Evolutionary conservation across 352 stramenopile species (phyloP).

Genomic region (Phytophthora aleatoria): DNA sequence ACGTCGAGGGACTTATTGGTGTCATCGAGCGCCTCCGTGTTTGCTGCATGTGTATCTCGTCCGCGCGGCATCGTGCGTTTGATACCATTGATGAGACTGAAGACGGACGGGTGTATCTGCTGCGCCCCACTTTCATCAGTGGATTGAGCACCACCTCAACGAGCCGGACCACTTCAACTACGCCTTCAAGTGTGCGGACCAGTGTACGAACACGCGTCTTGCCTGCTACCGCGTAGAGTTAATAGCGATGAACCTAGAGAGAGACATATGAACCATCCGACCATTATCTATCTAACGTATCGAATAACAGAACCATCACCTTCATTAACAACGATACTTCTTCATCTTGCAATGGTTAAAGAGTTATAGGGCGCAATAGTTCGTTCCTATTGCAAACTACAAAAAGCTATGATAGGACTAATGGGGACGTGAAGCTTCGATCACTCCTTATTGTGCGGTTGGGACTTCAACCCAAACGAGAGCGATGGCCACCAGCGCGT

Average conservation of each 20-base stretch:
- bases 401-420: slow-evolving; percentile 28
- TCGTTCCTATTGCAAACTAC: slow-evolving; percentile 28
- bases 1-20: slow-evolving; percentile 47
- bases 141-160: slow-evolving; percentile 30
- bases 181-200: slow-evolving; percentile 5
- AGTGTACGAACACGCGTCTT: slow-evolving; percentile 12
- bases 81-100: slow-evolving; percentile 21
- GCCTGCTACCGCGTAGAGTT: slow-evolving; percentile 10
- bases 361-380: slow-evolving; percentile 26
- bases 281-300: slow-evolving; percentile 30
- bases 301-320: background rate
- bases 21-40: slow-evolving; percentile 44
- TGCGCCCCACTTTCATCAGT: slow-evolving; percentile 26
- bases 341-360: slow-evolving; percentile 8
- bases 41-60: slow-evolving; percentile 45
- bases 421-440: slow-evolving; percentile 22
- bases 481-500: slow-evolving; percentile 86
- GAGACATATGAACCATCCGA: slow-evolving; percentile 21
- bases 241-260: background rate
- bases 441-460: slow-evolving; percentile 36
- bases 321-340: background rate
- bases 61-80: slow-evolving; percentile 40
- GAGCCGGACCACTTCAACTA: slow-evolving; percentile 15
- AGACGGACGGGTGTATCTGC: slow-evolving; percentile 18
- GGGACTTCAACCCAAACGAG: slow-evolving; percentile 86